phyloP scores from a whole-genome alignment of 306 rosid genomes.

The Benincasa hispida region DNA sequence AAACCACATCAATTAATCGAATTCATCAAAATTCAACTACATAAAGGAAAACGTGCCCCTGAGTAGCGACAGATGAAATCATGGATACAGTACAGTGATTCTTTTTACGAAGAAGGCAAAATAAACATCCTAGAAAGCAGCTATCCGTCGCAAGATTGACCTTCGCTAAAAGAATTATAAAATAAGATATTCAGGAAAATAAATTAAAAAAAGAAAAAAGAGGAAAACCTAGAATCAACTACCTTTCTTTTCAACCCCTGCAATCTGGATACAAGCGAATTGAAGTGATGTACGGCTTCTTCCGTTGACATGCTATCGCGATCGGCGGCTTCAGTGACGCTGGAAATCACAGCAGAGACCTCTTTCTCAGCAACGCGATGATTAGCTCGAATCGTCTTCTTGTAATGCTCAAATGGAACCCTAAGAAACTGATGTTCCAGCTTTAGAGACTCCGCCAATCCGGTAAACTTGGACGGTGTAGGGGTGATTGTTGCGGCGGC shows the following conservation, averaged over 20 bases:
- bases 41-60: background rate
- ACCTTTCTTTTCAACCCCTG: slow-evolving; percentile 93
- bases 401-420: slow-evolving; percentile 97
- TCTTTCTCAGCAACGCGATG: slow-evolving; percentile 80
- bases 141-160: background rate
- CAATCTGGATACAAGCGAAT: slow-evolving; percentile 68
- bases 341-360: slow-evolving; percentile 58
- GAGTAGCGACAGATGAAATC: background rate
- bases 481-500: slow-evolving; percentile 9
- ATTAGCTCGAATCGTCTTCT: slow-evolving; percentile 86
- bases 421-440: slow-evolving; percentile 89
- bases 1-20: background rate
- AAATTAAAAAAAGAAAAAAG: background rate
- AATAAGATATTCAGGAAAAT: background rate
- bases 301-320: slow-evolving; percentile 29
- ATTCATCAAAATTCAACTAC: background rate
- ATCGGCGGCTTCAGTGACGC: slow-evolving; percentile 44
- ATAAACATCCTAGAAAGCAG: background rate
- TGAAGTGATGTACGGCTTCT: slow-evolving; percentile 66
- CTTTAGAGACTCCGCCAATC: slow-evolving; percentile 59
- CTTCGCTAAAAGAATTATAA: background rate
- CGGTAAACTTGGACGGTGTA: slow-evolving; percentile 32
- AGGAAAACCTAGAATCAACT: slow-evolving; percentile 13
- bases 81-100: background rate
- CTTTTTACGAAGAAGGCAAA: background rate